Evolutionary conservation across 2,329 filamentous ascomycete genomes (phyloP), one percentile per base, ranked within the genome.

Genomic region (Elsinoe fawcettii): DNA sequence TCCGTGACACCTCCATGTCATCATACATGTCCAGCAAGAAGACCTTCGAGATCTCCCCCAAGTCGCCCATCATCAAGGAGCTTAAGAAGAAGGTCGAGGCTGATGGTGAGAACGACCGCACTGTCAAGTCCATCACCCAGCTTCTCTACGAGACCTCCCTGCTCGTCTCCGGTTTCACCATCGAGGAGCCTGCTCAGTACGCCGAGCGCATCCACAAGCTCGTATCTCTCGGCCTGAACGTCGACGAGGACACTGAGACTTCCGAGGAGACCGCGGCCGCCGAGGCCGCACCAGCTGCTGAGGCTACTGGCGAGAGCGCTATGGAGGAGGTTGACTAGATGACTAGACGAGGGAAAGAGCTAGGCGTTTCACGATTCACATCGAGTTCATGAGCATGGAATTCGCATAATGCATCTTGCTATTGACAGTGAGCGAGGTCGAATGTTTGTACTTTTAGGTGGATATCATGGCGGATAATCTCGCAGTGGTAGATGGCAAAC

Each of bases 1-100:
- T 99, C 71, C 93, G 93, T 80, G 93, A 99, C 80, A 99, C 93
- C 67, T 96, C 91, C 70, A 99, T 99, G 93, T 90, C 84, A 78
- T 95, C 90, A 69, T 99, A 99, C 88, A 99, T 99, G 93, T 95
- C 90, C 65, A 97, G 92, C 74, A 99, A 99, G 91, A 99, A 99
- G 90, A 99, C 93, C 30, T 97, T 99, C 67, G 93, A 99, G 82
- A 97, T 99, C 78, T 97, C 93, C n/a, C 93, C 93, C 75, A 92
- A 93, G 83, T 96, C 90, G 69, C 74, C 90, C 65, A 99, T 99
- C 77, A 85, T 99, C 81, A 88, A 95, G 85, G 93, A 97, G 84
- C 87, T 99, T 71, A 96, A 95, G 89, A 90, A 87, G 80, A 99
- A 99, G 90, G 90, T 97, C 62, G 93, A 97, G 83, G 74, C 86